Base-by-base conservation (phyloP, 208 protist genomes). In the Tritrichomonas foetus region DNA sequence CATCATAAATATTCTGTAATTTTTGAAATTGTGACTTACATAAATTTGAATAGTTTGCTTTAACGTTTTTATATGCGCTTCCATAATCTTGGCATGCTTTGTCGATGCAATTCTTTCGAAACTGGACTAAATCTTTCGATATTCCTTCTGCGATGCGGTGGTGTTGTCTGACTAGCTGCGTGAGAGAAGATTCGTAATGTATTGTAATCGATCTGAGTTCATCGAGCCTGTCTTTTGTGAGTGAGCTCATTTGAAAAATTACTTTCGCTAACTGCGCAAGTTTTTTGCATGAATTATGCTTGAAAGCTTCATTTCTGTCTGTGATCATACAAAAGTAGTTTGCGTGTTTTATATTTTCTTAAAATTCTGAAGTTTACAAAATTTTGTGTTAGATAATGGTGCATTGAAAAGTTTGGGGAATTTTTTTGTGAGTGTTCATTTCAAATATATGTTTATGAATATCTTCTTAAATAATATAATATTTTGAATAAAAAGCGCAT, bases 211-310 rank as follows among this genome's bases (percentile, higher is more conserved):
- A 57, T 36, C 33, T 11, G 11, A 89, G 30, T 49, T 53, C 25
- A 57, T 44, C 78, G 1, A 14, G n/a, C 3, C 44, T 41, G 57
- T 89, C 78, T 49, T 53, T 57, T 1, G 47, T n/a, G 33, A 61
- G 14, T 41, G 44, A n/a, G 41, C 47, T 44, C 47, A 89, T 53
- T 20, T 25, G 27, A 57, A 89, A 44, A 47, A 89, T 89, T 16
- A 89, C 78, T 89, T 89, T 89, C 16, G 78, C 44, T 49, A 89
- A 89, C 27, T 89, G 78, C 20, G 78, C 78, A 89, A 89, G 14
- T 57, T 89, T 89, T 89, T 89, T 89, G 30, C 78, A 89, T 89
- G 78, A 89, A 39, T 89, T 89, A 47, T 89, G 78, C 78, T 89
- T 89, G 30, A 89, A 57, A 61, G 78, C 78, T 49, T 89, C 47